These are phyloP conservation scores for Globisporangium perplexum DNA, from an alignment of 352 stramenopile genomes.

Conservation along the genomic window DNA sequence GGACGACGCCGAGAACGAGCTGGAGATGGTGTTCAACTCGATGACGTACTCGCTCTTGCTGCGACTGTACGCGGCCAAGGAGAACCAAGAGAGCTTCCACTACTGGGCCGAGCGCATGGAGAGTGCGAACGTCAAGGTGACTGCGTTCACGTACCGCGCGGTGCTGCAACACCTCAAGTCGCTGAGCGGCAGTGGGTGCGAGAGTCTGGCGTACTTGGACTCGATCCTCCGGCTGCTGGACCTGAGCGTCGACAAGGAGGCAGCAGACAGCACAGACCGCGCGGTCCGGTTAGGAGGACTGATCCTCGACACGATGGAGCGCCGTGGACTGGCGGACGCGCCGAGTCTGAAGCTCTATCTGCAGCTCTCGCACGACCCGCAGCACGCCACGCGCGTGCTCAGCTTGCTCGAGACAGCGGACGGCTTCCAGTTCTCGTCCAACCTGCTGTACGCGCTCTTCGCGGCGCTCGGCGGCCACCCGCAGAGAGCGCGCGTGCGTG, in stretches of 20 bases:
- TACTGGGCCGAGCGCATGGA: slow-evolving; percentile 46
- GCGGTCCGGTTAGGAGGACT: slow-evolving; percentile 16
- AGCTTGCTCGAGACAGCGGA: slow-evolving; percentile 27
- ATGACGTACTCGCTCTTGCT: slow-evolving; percentile 78
- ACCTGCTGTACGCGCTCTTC: slow-evolving; percentile 52
- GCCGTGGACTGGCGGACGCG: slow-evolving; percentile 23
- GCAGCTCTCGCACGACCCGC: slow-evolving; percentile 27
- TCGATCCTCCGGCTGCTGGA: slow-evolving; percentile 24
- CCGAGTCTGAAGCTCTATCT: slow-evolving; percentile 42
- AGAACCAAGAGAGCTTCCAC: slow-evolving; percentile 40
- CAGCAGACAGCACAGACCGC: slow-evolving; percentile 4
- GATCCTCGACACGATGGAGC: slow-evolving; percentile 33
- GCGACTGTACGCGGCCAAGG: slow-evolving; percentile 41
- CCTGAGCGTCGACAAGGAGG: slow-evolving; percentile 1
- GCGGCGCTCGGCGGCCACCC: slow-evolving; percentile 27
- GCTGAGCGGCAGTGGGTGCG: slow-evolving; percentile 18
- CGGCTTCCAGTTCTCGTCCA: slow-evolving; percentile 26
- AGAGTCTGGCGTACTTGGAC: slow-evolving; percentile 14
- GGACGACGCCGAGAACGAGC: slow-evolving; percentile 22
- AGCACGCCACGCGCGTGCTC: slow-evolving; percentile 29
- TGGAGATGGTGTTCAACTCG: slow-evolving; percentile 44
- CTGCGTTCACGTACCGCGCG: slow-evolving; percentile 47
- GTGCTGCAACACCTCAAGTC: slow-evolving; percentile 39
- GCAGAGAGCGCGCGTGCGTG: slow-evolving; percentile 26
- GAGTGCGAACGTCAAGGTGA: slow-evolving; percentile 28